phyloP scores from a whole-genome alignment of 345 rosid genomes.

The Syzygium grande region DNA sequence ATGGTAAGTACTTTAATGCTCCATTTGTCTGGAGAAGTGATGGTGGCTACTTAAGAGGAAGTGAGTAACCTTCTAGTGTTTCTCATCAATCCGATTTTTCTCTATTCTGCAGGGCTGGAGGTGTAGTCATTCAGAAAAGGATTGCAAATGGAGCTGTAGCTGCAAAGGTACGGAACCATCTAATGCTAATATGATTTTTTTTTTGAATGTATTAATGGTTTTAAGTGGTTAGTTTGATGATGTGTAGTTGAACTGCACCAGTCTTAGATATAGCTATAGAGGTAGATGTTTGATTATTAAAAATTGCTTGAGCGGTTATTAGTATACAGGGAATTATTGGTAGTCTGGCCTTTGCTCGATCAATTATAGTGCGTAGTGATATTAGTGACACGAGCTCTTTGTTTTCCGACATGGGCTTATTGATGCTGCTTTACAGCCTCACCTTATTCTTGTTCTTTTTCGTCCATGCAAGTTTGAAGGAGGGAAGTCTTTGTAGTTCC shows the following conservation, averaged over 20 bases:
- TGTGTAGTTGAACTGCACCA: not conserved
- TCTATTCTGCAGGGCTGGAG: constrained; percentile 36
- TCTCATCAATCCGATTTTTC: constrained; percentile 4
- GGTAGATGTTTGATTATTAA: not conserved
- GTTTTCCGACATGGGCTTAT: not conserved
- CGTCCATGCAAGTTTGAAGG: not conserved
- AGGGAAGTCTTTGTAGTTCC: not conserved
- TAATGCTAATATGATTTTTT: not conserved
- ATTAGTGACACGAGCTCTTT: not conserved
- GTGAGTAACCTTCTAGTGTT: constrained; percentile 14
- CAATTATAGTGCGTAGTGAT: not conserved
- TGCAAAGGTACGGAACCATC: constrained; percentile 38
- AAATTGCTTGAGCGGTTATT: not conserved
- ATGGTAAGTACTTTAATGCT: not conserved
- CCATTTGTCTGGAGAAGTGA: not conserved
- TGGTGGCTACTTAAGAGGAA: constrained; percentile 11
- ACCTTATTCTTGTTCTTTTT: not conserved
- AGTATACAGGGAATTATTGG: not conserved
- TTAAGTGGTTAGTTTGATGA: not conserved
- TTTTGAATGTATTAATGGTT: not conserved
- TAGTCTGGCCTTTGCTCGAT: not conserved
- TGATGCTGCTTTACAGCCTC: not conserved
- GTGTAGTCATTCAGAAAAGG: constrained; percentile 24
- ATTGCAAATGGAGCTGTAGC: constrained; percentile 24
- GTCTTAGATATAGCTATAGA: not conserved